Evolutionary conservation across 495 filamentous ascomycete genomes (phyloP), one percentile per base, ranked within the genome.

Genomic region (Parathielavia appendiculata): DNA sequence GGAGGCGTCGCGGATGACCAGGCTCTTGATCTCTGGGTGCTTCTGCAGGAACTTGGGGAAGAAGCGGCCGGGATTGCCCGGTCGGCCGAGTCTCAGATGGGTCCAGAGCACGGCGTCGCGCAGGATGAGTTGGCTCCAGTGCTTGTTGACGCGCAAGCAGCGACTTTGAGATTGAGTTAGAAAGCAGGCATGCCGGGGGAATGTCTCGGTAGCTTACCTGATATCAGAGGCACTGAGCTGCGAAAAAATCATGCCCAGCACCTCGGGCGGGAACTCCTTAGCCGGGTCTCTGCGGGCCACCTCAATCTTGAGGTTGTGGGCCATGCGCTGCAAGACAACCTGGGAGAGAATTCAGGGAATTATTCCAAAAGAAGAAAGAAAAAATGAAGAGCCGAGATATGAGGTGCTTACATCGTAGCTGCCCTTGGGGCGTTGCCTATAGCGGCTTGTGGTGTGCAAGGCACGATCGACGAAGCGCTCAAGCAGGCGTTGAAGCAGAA

Each of bases 261-360:
- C 16, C 44, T 71, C 68, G 8, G 41, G 45, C 0, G 68, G 68
- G 7, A 71, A 59, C 36, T 52, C 62, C 16, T 43, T 55, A 11
- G 64, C 39, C 5, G 68, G 68, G 47, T 71, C 68, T 26, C 43
- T 56, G 14, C 39, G 38, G 8, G 58, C 44, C 22, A 58, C 52
- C 23, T 52, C n/a, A 41, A 65, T 55, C 11, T 44, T 41, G 20
- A 67, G 46, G 4, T 26, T 55, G 45, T 62, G 58, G 12, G 58
- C 59, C 64, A 71, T 65, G 19, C 53, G 54, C n/a, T 48, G 56
- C 35, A 71, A 59, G 17, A 65, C 41, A 16, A 58, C 22, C 61
- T 68, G 41, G 19, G 22, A 53, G 50, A 35, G 16, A 22, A 7
- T 11, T 39, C 14, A 39, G 36, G 36, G 5, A 39, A 39, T 39